Evolutionary conservation across 371 early-diverging fungal species (phyloP), one percentile per base, ranked within the genome.

Genomic region (Actinomucor elegans): DNA sequence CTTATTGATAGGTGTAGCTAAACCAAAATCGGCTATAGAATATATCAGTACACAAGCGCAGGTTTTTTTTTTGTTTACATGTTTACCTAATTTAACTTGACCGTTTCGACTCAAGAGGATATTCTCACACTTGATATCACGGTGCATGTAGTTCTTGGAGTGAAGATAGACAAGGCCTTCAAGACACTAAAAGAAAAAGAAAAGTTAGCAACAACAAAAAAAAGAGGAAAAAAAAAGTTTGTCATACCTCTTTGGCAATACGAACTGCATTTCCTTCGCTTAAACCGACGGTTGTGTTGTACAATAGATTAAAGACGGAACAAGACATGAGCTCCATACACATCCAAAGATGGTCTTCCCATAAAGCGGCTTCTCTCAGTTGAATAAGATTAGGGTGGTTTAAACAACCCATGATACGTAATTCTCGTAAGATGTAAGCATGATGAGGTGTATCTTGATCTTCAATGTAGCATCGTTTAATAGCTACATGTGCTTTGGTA

Each of bases 41-140:
- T 18, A 29, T n/a, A n/a, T n/a, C n/a, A n/a, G n/a, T n/a, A n/a
- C n/a, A 48, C 7, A 34, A 5, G 4, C n/a, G 12, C 10, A 7
- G n/a, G 18, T 26, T 24, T 46, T 21, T 15, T 17, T 14, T 42
- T 21, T 37, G 31, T 53, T 26, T 23, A 31, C 35, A 27, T 46
- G 18, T 38, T 54, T 66, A 70, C 73, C 74, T 31, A 78, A 54
- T 51, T 78, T 75, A n/a, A 78, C 79, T 57, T 77, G 70, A 23
- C 78, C 78, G 34, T 64, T 49, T 26, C 63, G 60, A 51, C 68
- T 52, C 31, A 77, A 56, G 23, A 77, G 49, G 38, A 77, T 69
- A 40, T 77, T 77, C 59, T 78, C 79, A 46, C 75, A 78, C 61
- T 78, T 78, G 43, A 78, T 67, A 48, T 78, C 79, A 38, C 79